Evolutionary conservation across 1,284 basidiomycete genomes (phyloP), one percentile per base, ranked within the genome.

Genomic region (Ceratorhiza oryzae-sativae): DNA sequence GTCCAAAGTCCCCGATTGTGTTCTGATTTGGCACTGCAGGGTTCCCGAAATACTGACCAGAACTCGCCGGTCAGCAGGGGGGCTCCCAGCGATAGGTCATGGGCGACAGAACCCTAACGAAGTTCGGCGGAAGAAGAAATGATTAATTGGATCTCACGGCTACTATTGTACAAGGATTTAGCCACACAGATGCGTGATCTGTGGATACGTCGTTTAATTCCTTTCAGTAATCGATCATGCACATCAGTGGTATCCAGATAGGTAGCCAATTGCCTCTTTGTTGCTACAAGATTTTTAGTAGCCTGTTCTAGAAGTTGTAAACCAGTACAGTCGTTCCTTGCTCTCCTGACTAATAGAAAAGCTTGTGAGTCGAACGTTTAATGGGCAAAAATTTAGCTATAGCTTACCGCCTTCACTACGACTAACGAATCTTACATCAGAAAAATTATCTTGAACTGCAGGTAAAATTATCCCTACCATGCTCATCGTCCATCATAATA

Each of bases 91-190:
- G 70, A 89, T 97, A 77, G 95, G 95, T 3, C 86, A 90, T 77
- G 95, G 95, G 23, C 85, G 88, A 77, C 91, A 86, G 79, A 97
- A 97, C 81, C 94, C 94, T 1, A 97, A 95, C 78, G 91, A 90
- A 79, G 85, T 86, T 75, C 87, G 83, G 79, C 84, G 85, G 78
- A 84, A 79, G 74, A 76, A 77, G 49, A 78, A 78, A 68, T 76
- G 76, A 72, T n/a, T n/a, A 46, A 27, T 20, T 18, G 10, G 39
- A n/a, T 27, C 15, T 20, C 6, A 15, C 3, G 53, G 23, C 20
- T 4, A 18, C 18, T 56, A n/a, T 15, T 25, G 27, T 32, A 20
- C 12, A 25, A 55, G 13, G 23, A 25, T 51, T 51, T 20, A 53
- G 51, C 51, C 18, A 15, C 2, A 13, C 32, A 32, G 27, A 32